These are phyloP conservation scores for Penicillium paxilli DNA, from an alignment of 495 filamentous ascomycete genomes.

Conservation along the genomic window DNA sequence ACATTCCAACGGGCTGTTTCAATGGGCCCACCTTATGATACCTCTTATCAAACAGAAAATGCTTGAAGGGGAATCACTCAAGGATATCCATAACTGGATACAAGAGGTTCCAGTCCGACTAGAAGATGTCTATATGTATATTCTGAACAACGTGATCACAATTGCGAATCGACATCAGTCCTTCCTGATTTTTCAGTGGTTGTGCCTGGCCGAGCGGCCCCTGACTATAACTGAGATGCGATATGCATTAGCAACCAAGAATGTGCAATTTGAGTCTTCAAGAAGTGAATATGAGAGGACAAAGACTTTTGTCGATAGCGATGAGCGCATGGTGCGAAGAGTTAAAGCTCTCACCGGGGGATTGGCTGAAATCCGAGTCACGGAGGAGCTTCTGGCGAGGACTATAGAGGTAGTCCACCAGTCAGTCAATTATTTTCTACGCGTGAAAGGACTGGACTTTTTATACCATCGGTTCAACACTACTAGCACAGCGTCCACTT, in stretches of 20 bases:
- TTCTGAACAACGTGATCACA: constrained; percentile 10
- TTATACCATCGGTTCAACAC: constrained; percentile 15
- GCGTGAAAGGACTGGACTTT: constrained; percentile 12
- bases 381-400: neutral
- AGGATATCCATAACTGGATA: constrained; percentile 6
- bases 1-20: neutral
- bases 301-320: constrained; percentile 3
- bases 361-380: constrained; percentile 8
- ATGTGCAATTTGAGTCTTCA: neutral
- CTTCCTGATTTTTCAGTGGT: constrained; percentile 15
- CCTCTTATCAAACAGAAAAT: constrained; percentile 5
- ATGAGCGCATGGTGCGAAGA: constrained; percentile 9
- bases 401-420: constrained; percentile 18
- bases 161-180: neutral
- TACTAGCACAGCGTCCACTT: neutral
- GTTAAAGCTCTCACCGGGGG: constrained; percentile 15
- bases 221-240: constrained; percentile 14
- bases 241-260: constrained; percentile 8
- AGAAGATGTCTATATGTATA: constrained; percentile 10
- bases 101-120: constrained; percentile 3
- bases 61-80: constrained; percentile 6
- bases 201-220: constrained; percentile 16
- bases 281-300: constrained; percentile 2
- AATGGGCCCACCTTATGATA: constrained; percentile 11
- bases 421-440: constrained; percentile 17